Base-by-base conservation (phyloP, 257 asterid species). In the Solanum clarkiae region DNA sequence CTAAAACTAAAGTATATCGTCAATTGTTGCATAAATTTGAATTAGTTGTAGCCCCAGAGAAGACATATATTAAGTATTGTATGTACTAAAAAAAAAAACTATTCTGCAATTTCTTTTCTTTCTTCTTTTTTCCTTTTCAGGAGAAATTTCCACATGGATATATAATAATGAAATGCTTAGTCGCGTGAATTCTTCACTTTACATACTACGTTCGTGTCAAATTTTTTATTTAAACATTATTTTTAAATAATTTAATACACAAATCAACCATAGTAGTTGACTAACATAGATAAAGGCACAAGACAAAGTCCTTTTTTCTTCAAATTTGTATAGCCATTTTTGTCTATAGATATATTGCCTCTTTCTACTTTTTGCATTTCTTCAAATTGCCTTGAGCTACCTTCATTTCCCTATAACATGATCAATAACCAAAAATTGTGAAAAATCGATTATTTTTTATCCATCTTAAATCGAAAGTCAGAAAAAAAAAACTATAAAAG, bases 251-350 rank as follows among this genome's bases (percentile, higher is more conserved):
- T 56, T 17, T 0, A 4, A 56, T 17, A 56, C 2, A 56, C 22
- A 56, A 8, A 83, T 87, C 85, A 89, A 11, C 87, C 91, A 8
- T 87, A 55, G 77, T 91, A 89, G 68, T 91, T 80, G 24, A 88
- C 77, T 56, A 92, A 81, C 59, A 88, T 84, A 59, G 95, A 92
- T 83, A 90, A 77, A 20, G 95, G 95, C 89, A 93, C 88, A 80
- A 92, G 83, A 85, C 94, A 93, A 6, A 91, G 68, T 51, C 95
- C 95, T 66, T 86, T 92, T 70, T 88, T 92, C 91, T 88, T 87
- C 36, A 91, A 87, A 72, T 90, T 91, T 22, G 44, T 80, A 53
- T 84, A 85, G 16, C 82, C 87, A 65, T 45, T 66, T n/a, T 83
- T 87, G 80, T 93, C 88, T 53, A 40, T 49, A 24, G 68, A 88